Conservation (phyloP, 352 stramenopile genomes). For the Globisporangium megalacanthum region DNA sequence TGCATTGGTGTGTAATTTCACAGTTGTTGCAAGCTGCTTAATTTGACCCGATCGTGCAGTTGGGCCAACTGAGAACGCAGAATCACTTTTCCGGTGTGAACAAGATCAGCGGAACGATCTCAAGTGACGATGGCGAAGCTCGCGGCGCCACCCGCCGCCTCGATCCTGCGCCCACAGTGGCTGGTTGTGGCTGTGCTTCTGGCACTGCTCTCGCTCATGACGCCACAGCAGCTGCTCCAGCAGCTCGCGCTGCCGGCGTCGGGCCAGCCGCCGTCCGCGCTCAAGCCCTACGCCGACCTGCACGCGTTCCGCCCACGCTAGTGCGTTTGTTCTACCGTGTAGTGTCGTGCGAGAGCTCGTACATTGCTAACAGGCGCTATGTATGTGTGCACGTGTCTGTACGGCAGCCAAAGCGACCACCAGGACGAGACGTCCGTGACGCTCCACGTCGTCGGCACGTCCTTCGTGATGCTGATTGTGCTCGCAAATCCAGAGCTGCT, state of each 20-base stretch:
- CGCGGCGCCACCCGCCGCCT: not conserved
- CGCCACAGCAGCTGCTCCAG: conserved; percentile 19
- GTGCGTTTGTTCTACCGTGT: conserved; percentile 12
- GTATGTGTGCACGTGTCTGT: not conserved
- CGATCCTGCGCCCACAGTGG: conserved; percentile 28
- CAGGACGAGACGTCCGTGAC: conserved; percentile 38
- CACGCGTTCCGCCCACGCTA: conserved; percentile 39
- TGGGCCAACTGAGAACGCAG: too few relatives aligned
- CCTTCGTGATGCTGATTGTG: conserved; percentile 26
- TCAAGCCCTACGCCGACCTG: conserved; percentile 37
- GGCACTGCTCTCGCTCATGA: conserved; percentile 20
- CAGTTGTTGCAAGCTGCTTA: not conserved
- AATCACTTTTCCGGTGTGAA: not conserved
- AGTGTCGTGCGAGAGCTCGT: too few relatives aligned
- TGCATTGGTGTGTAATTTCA: not conserved
- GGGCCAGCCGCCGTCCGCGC: conserved; percentile 17
- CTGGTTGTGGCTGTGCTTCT: conserved; percentile 21
- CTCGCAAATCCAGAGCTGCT: conserved; percentile 35
- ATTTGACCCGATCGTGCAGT: too few relatives aligned
- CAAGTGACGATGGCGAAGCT: conserved; percentile 1
- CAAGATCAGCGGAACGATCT: not conserved
- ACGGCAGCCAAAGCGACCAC: conserved; percentile 23
- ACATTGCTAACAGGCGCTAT: too few relatives aligned
- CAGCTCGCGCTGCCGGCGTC: not conserved
- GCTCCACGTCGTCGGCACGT: conserved; percentile 38